phyloP scores from a whole-genome alignment of 352 stramenopile species.

The Globisporangium sylvaticum region DNA sequence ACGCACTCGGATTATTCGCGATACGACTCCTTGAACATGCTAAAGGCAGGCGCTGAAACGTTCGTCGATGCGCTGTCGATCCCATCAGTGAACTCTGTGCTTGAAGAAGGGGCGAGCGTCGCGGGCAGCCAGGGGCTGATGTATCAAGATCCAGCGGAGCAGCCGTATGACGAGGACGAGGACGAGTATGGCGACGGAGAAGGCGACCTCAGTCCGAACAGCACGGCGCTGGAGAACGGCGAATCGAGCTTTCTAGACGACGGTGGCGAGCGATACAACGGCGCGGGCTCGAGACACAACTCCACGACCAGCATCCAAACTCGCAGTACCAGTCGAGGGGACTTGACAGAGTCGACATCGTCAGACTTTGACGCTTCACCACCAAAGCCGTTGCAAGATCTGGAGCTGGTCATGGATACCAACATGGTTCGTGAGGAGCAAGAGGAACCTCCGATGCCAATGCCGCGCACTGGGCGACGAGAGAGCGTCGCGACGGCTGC shows the following conservation, averaged over 20 bases:
- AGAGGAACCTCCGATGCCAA: conserved; percentile 9
- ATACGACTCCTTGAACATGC: conserved; percentile 24
- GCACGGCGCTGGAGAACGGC: conserved; percentile 2
- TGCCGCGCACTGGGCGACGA: conserved; percentile 3
- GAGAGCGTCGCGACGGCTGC: conserved; percentile 18
- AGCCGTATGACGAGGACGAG: conserved; percentile 35
- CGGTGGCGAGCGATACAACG: conserved; percentile 8
- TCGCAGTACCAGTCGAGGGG: conserved; percentile 28
- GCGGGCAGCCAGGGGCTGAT: conserved; percentile 4
- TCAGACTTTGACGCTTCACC: conserved; percentile 17
- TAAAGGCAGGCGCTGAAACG: conserved; percentile 18
- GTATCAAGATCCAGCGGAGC: conserved; percentile 25
- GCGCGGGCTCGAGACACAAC: conserved; percentile 2
- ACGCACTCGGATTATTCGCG: conserved; percentile 45
- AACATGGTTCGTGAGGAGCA: conserved; percentile 22
- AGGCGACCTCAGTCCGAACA: conserved; percentile 4
- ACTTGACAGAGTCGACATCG: conserved; percentile 26
- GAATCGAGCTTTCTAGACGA: conserved; percentile 18
- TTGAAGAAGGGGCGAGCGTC: conserved; percentile 17
- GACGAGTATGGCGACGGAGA: conserved; percentile 31
- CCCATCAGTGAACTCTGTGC: conserved; percentile 10
- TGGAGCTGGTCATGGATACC: conserved; percentile 20
- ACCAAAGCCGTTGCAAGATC: conserved; percentile 12
- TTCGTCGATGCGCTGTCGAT: conserved; percentile 17
- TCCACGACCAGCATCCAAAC: conserved; percentile 5